These are phyloP conservation scores for Mycena haematopus DNA, from an alignment of 768 basidiomycete species.

Conservation along the genomic window DNA sequence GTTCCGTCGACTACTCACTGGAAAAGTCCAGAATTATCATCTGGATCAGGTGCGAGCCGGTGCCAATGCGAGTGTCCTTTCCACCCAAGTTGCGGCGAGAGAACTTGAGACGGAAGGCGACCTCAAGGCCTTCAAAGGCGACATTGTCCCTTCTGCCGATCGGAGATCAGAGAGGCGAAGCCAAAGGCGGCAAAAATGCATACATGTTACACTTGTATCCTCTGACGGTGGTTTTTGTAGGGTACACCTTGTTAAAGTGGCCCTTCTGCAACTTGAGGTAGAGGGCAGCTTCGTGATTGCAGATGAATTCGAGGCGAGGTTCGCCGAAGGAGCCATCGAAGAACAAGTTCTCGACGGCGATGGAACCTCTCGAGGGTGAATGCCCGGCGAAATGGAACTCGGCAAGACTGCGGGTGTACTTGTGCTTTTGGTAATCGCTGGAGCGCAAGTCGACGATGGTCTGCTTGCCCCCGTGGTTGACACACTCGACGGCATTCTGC, in stretches of 20 bases:
- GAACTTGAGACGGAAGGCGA: slow-evolving; percentile 17
- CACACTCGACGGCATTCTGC: slow-evolving; percentile 20
- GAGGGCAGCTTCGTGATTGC: slow-evolving; percentile 26
- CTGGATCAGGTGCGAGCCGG: slow-evolving; percentile 14
- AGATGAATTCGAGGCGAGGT: slow-evolving; percentile 30
- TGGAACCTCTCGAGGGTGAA: not conserved
- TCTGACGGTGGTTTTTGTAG: slow-evolving; percentile 7
- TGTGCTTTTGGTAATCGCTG: slow-evolving; percentile 1
- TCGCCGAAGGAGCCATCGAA: slow-evolving; percentile 27
- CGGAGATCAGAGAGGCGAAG: too few relatives aligned
- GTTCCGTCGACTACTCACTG: slow-evolving; percentile 1
- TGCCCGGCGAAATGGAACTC: slow-evolving; percentile 13
- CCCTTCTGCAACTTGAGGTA: slow-evolving; percentile 27
- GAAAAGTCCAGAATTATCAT: slow-evolving; percentile 18
- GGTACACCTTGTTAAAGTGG: slow-evolving; percentile 28
- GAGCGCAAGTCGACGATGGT: not conserved
- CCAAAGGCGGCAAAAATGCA: not conserved
- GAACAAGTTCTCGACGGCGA: slow-evolving; percentile 22
- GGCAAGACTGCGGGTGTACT: slow-evolving; percentile 21
- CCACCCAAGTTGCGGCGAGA: slow-evolving; percentile 16
- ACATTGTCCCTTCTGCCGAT: slow-evolving; percentile 7
- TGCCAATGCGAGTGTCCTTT: slow-evolving; percentile 13
- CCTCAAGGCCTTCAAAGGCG: not conserved
- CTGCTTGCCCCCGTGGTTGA: slow-evolving; percentile 1
- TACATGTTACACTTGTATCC: not conserved